These are phyloP conservation scores for Saturnispora serradocipensis DNA, from an alignment of 805 yeast species.

Conservation along the genomic window DNA sequence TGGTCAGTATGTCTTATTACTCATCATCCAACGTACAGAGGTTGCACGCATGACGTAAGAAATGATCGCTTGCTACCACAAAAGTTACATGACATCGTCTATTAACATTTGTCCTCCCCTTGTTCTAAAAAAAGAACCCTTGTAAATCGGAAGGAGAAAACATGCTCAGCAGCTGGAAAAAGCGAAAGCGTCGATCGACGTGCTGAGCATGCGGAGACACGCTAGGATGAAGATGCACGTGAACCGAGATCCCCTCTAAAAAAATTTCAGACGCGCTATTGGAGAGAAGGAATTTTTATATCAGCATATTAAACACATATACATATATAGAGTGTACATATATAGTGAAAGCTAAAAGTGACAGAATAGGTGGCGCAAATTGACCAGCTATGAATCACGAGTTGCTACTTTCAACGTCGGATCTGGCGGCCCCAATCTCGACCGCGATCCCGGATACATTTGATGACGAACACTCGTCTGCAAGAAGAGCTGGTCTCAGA, in stretches of 20 bases:
- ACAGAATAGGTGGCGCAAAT: background rate
- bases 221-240: background rate
- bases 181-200: background rate
- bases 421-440: background rate
- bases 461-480: conserved; percentile 23
- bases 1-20: background rate
- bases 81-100: background rate
- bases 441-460: conserved; percentile 11
- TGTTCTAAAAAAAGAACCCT: background rate
- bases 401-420: background rate
- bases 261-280: too few relatives aligned
- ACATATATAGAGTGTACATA: too few relatives aligned
- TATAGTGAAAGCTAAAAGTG: background rate
- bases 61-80: background rate
- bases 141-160: too few relatives aligned
- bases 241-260: background rate
- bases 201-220: background rate
- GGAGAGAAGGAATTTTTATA: background rate
- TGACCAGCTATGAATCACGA: background rate
- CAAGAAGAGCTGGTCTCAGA: conserved; percentile 25
- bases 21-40: background rate
- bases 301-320: background rate
- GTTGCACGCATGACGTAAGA: background rate
- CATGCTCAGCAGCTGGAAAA: too few relatives aligned
- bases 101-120: background rate